Evolutionary conservation across 1,284 basidiomycete genomes (phyloP).

Genomic region (Ceratobasidium sp.): DNA sequence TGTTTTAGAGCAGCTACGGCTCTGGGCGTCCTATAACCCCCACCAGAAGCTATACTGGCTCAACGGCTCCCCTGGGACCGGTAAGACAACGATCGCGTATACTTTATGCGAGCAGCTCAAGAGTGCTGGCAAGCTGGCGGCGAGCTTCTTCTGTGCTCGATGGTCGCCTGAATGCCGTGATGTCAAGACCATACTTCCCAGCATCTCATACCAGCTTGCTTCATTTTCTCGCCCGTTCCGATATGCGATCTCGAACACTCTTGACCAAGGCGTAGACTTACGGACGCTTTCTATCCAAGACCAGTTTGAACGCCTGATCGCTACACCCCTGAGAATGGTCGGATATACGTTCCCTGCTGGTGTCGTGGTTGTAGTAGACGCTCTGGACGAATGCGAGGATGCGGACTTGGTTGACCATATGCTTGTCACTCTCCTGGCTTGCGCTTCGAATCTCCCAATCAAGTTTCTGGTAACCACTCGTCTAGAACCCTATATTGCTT

Average conservation of each 20-base stretch:
- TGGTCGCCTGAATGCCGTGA: not conserved
- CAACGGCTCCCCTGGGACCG: too few species aligned
- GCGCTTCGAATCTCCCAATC: not conserved
- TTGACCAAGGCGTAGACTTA: not conserved
- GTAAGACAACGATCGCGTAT: too few species aligned
- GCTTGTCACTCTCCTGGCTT: not conserved
- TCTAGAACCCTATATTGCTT: not conserved
- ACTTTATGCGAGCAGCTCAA: not conserved
- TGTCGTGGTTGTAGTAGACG: not conserved
- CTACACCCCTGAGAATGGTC: not conserved
- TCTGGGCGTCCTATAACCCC: not conserved
- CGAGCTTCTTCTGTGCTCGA: conserved; percentile 6
- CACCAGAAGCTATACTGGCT: not conserved
- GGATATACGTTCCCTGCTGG: not conserved
- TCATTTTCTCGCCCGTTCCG: not conserved
- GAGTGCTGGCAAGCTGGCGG: not conserved
- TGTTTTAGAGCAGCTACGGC: not conserved
- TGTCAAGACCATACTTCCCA: not conserved
- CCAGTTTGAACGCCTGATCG: not conserved
- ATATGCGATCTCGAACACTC: not conserved
- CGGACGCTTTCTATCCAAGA: not conserved
- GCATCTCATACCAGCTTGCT: not conserved
- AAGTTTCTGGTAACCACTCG: not conserved
- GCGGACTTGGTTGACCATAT: not conserved
- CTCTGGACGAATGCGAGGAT: conserved; percentile 8